Percentiles rank a stretch among this genome's conserved stretches.
Conservation (phyloP, 768 basidiomycete genomes). For the Podaxis sp. region DNA sequence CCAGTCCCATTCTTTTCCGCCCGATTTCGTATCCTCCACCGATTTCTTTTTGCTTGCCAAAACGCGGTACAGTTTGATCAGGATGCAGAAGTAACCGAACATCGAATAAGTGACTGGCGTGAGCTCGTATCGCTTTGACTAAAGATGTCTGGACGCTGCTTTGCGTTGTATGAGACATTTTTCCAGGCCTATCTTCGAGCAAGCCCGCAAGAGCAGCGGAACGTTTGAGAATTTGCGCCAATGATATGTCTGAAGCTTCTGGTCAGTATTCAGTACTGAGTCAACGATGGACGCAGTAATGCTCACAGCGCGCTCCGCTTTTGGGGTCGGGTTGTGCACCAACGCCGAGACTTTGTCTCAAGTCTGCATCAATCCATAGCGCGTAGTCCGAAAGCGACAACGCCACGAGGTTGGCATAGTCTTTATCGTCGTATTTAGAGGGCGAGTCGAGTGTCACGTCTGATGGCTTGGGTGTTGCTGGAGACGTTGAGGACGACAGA, state of each 20-base stretch:
- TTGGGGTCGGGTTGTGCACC: constrained; percentile 22
- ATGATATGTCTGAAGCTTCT: constrained; percentile 49
- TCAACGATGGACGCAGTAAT: constrained; percentile 47
- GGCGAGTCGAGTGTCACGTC: neutral
- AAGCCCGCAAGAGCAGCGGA: constrained; percentile 33
- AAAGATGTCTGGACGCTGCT: constrained; percentile 40
- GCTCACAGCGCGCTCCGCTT: constrained; percentile 16
- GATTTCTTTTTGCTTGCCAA: constrained; percentile 13
- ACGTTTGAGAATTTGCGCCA: constrained; percentile 49
- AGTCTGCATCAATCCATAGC: constrained; percentile 61
- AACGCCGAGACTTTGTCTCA: constrained; percentile 48
- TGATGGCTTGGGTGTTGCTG: neutral
- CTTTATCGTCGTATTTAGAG: constrained; percentile 24
- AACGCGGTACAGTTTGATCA: constrained; percentile 31
- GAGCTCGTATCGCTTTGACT: constrained; percentile 59
- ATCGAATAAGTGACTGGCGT: constrained; percentile 49
- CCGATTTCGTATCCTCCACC: constrained; percentile 67
- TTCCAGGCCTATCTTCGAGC: constrained; percentile 21
- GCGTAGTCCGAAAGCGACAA: constrained; percentile 73
- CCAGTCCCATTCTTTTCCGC: constrained; percentile 42
- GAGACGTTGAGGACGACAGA: constrained; percentile 11
- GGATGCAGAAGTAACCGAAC: constrained; percentile 54
- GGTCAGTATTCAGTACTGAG: neutral
- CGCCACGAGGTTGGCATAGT: constrained; percentile 48
- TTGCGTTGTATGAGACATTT: neutral